phyloP scores from a whole-genome alignment of 2,329 filamentous ascomycete genomes.

The Aureobasidium sp. region DNA sequence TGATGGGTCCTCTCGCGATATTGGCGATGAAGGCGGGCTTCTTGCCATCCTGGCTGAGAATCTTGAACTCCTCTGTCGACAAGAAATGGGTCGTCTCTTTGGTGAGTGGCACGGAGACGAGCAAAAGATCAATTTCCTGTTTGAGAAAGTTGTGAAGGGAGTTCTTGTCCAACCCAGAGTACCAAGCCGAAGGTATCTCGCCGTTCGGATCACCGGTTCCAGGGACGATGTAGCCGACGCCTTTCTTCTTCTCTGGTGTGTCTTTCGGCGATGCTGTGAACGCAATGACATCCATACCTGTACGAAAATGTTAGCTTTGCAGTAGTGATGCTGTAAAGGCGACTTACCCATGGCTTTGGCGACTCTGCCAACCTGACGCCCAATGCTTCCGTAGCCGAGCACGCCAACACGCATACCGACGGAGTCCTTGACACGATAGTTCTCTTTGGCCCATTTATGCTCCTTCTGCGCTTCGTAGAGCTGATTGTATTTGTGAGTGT shows the following conservation, averaged over 20 bases:
- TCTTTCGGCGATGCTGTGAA: slow-evolving; percentile 65
- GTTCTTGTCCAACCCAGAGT: slow-evolving; percentile 46
- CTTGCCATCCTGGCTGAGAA: slow-evolving; percentile 26
- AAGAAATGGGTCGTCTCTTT: slow-evolving; percentile 48
- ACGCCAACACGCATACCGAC: slow-evolving; percentile 55
- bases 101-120: slow-evolving; percentile 53
- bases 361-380: slow-evolving; percentile 44
- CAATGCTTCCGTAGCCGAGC: slow-evolving; percentile 57
- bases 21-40: slow-evolving; percentile 55
- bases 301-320: slow-evolving; percentile 45
- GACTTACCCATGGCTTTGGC: slow-evolving; percentile 34
- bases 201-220: slow-evolving; percentile 58
- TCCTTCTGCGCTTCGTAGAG: slow-evolving; percentile 53
- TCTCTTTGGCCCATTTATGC: slow-evolving; percentile 43
- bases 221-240: slow-evolving; percentile 60
- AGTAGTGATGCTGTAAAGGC: slow-evolving; percentile 22
- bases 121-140: slow-evolving; percentile 50
- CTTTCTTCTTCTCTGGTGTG: slow-evolving; percentile 57
- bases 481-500: slow-evolving; percentile 47
- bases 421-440: slow-evolving; percentile 42
- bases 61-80: slow-evolving; percentile 47
- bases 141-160: slow-evolving; percentile 48
- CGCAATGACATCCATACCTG: slow-evolving; percentile 67
- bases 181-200: slow-evolving; percentile 50
- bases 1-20: slow-evolving; percentile 59